Percentiles rank a stretch among this genome's conserved stretches.
Evolutionary conservation across 805 yeast genomes (phyloP).

Genomic region (Myxozyma lipomycoides): DNA sequence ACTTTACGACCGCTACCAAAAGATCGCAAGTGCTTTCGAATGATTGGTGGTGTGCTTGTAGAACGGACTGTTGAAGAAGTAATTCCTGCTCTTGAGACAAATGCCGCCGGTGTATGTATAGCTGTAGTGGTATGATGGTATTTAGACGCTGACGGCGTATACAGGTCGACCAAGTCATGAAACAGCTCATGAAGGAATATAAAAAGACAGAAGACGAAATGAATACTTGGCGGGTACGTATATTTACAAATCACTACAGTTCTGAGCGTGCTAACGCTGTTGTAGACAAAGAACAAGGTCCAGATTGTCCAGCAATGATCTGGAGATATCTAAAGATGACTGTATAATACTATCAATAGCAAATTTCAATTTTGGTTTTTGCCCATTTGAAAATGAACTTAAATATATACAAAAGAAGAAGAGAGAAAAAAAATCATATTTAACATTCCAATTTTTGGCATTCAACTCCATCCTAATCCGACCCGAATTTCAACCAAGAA

Average conservation of each 20-base stretch:
- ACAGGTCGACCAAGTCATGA: constrained; percentile 40
- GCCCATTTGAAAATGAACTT: too few relatives aligned
- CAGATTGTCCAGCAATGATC: constrained; percentile 41
- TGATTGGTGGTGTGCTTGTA: constrained; percentile 90
- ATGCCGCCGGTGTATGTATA: constrained; percentile 45
- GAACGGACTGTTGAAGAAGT: constrained; percentile 81
- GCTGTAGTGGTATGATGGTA: not conserved
- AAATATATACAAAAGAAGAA: too few relatives aligned
- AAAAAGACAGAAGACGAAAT: constrained; percentile 43
- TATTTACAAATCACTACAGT: not conserved
- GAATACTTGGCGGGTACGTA: constrained; percentile 45
- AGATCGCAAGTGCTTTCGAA: constrained; percentile 77
- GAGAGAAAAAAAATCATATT: not conserved
- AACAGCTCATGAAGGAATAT: constrained; percentile 42
- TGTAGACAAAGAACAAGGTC: constrained; percentile 44
- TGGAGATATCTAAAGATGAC: not conserved
- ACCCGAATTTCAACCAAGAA: too few relatives aligned
- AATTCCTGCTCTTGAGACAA: constrained; percentile 55
- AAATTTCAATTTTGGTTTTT: too few relatives aligned
- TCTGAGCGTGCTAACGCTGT: not conserved
- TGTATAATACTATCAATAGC: too few relatives aligned
- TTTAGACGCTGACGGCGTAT: not conserved
- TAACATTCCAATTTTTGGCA: not conserved
- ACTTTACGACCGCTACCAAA: constrained; percentile 51
- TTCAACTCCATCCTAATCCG: too few relatives aligned